Conservation (phyloP, 805 yeast species). For the Lachancea cidri region DNA sequence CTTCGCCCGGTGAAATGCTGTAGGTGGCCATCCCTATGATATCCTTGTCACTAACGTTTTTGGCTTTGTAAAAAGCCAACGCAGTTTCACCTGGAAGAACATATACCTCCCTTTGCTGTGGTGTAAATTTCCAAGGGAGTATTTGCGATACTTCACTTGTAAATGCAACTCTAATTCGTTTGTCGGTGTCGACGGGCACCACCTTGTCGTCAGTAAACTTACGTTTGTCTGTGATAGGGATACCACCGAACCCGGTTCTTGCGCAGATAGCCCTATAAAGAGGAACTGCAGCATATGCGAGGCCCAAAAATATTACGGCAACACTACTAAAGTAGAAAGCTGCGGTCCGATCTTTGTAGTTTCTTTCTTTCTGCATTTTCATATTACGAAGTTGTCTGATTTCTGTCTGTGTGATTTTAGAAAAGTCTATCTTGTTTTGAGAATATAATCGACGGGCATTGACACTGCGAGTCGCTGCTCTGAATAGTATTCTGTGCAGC, state of each 20-base stretch:
- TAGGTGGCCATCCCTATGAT: slow-evolving; percentile 98
- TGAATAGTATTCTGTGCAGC: slow-evolving; percentile 4
- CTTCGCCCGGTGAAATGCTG: slow-evolving; percentile 92
- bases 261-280: slow-evolving; percentile 87
- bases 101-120: slow-evolving; percentile 89
- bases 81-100: slow-evolving; percentile 98
- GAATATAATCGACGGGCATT: slow-evolving; percentile 2
- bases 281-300: slow-evolving; percentile 90
- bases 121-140: slow-evolving; percentile 91
- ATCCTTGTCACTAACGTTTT: slow-evolving; percentile 77
- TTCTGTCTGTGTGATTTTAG: slow-evolving; percentile 25
- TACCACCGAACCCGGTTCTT: slow-evolving; percentile 94
- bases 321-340: slow-evolving; percentile 66
- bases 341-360: slow-evolving; percentile 45
- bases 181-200: slow-evolving; percentile 80
- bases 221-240: slow-evolving; percentile 79
- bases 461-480: slow-evolving; percentile 6
- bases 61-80: slow-evolving; percentile 89
- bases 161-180: slow-evolving; percentile 76
- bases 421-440: slow-evolving; percentile 12
- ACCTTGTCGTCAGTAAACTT: slow-evolving; percentile 83
- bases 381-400: slow-evolving; percentile 20
- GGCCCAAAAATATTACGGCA: slow-evolving; percentile 62
- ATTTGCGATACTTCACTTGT: slow-evolving; percentile 88
- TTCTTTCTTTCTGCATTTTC: slow-evolving; percentile 22